phyloP scores from a whole-genome alignment of 495 filamentous ascomycete genomes.

The Xylaria longipes region DNA sequence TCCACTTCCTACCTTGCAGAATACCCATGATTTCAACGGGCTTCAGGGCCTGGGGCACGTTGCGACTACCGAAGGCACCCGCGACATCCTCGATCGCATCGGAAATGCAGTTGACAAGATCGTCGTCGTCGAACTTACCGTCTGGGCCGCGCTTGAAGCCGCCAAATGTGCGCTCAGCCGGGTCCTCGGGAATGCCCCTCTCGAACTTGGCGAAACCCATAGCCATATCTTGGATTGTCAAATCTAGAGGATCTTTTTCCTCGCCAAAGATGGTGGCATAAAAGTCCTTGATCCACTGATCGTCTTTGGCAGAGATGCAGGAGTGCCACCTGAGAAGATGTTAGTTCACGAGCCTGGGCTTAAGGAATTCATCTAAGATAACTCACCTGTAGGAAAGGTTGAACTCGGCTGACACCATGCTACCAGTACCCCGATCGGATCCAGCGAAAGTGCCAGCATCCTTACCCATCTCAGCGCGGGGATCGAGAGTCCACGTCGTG shows the following conservation, averaged over 20 bases:
- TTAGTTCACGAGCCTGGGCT: slow-evolving; percentile 27
- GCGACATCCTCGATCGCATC: slow-evolving; percentile 70
- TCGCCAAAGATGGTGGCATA: slow-evolving; percentile 65
- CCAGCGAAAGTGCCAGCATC: slow-evolving; percentile 52
- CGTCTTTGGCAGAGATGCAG: slow-evolving; percentile 73
- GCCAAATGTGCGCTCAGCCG: slow-evolving; percentile 67
- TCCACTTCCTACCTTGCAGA: slow-evolving; percentile 82
- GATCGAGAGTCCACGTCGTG: slow-evolving; percentile 80
- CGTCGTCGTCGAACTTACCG: slow-evolving; percentile 69
- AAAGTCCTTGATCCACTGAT: slow-evolving; percentile 73
- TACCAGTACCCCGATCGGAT: slow-evolving; percentile 68
- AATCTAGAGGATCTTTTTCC: slow-evolving; percentile 56
- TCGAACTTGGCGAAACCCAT: slow-evolving; percentile 67
- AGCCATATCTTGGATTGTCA: slow-evolving; percentile 64
- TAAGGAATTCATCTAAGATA: neutral
- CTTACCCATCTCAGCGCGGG: slow-evolving; percentile 61
- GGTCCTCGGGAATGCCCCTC: slow-evolving; percentile 62
- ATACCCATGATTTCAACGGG: slow-evolving; percentile 86
- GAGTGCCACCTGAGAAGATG: slow-evolving; percentile 66
- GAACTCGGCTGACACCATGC: slow-evolving; percentile 76
- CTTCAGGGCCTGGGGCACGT: slow-evolving; percentile 75
- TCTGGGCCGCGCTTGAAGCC: slow-evolving; percentile 64
- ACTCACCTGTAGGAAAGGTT: slow-evolving; percentile 51
- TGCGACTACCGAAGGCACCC: slow-evolving; percentile 71
- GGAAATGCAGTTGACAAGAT: slow-evolving; percentile 70